Evolutionary conservation across 192 early-diverging fungal genomes (phyloP), one percentile per base, ranked within the genome.

Genomic region (Globomyces pollinis-pini): DNA sequence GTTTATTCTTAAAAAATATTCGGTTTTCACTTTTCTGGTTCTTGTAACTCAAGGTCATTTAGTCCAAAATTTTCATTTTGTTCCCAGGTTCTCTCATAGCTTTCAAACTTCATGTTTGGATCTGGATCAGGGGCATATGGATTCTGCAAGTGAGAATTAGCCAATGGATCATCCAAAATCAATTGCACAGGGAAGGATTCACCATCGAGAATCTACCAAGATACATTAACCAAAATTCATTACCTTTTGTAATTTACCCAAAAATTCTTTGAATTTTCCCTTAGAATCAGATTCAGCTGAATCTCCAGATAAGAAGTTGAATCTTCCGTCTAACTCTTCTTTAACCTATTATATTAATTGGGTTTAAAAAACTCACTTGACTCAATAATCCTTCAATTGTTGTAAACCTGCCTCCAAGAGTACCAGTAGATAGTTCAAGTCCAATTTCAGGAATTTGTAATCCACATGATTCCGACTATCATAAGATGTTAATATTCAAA

Each of bases 361-460:
- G n/a, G n/a, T n/a, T n/a, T n/a, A n/a, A n/a, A n/a, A n/a, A n/a
- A n/a, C n/a, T n/a, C 2, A 95, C 86, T 73, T 95, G 92, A 29
- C 79, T 70, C 59, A 97, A 63, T 44, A 97, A 76, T 5, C 94
- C 94, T 71, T 97, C 94, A 21, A 97, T 84, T 1, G 94, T 97
- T 1, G 94, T 97, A 64, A 97, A 97, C 30, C 90, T 79, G 6
- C 94, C 94, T 44, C 94, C 94, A 57, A 97, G 72, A 1, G 94
- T 97, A 35, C 94, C 94, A 6, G 83, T 72, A 23, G 81, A 70
- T 69, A 97, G 68, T 66, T 95, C 88, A 23, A 97, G 65, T 29
- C 91, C 82, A 52, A 94, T 83, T 62, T 95, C 94, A 28, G 94
- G 92, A 47, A 97, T 88, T 1, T 62, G 72, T 50, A 97, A 70